phyloP scores from a whole-genome alignment of 495 filamentous ascomycete species.

The Aspergillus hancockii region DNA sequence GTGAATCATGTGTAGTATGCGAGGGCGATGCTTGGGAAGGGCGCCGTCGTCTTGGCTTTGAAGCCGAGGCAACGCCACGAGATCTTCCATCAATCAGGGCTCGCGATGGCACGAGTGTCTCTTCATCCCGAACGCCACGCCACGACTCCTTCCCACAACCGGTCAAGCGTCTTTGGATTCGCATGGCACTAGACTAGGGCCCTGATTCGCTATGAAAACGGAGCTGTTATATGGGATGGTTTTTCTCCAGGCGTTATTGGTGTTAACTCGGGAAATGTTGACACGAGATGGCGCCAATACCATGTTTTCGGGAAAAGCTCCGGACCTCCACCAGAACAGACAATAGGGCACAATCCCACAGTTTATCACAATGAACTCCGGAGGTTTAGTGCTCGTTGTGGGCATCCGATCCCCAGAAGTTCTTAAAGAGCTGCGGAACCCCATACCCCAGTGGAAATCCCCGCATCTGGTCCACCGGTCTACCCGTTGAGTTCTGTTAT shows the following conservation, averaged over 20 bases:
- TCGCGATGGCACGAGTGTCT: conserved; percentile 3
- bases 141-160: conserved; percentile 16
- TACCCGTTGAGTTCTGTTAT: not conserved
- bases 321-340: not conserved
- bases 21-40: conserved; percentile 1
- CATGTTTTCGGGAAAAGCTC: conserved; percentile 1
- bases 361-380: not conserved
- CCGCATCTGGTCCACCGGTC: conserved; percentile 17
- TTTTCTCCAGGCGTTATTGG: not conserved
- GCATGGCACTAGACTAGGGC: not conserved
- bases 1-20: not conserved
- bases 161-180: conserved; percentile 15
- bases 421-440: conserved; percentile 25
- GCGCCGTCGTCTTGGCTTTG: conserved; percentile 20
- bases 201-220: not conserved
- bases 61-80: conserved; percentile 19
- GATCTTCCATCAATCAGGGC: conserved; percentile 42
- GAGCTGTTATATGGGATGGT: not conserved
- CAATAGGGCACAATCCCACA: not conserved
- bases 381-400: conserved; percentile 11
- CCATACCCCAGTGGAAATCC: conserved; percentile 16
- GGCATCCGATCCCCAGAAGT: conserved; percentile 21
- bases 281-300: conserved; percentile 3
- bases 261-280: not conserved
- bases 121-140: conserved; percentile 5